Percentiles rank a stretch among this genome's conserved stretches.
These are phyloP conservation scores for Emmonsia crescens DNA, from an alignment of 2,329 filamentous ascomycete species.

Conservation along the genomic window DNA sequence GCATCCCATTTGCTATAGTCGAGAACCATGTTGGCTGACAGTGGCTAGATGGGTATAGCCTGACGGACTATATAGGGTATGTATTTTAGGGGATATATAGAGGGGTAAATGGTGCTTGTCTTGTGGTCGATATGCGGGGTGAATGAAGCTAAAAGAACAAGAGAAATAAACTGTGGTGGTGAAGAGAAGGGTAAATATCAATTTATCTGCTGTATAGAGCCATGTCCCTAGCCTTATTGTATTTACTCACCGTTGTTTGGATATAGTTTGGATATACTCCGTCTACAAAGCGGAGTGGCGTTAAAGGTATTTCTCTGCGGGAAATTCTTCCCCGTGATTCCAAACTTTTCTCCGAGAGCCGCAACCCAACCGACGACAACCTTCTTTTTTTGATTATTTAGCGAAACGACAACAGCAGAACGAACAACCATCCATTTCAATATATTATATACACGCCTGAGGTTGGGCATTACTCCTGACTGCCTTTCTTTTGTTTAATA, in stretches of 20 bases:
- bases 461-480: background rate
- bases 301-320: background rate
- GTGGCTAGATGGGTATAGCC: background rate
- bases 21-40: conserved; percentile 39
- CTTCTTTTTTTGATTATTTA: background rate
- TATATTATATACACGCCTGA: background rate
- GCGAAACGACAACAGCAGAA: background rate
- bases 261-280: no score
- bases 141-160: background rate
- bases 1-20: conserved; percentile 61
- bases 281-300: background rate
- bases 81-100: conserved; percentile 10
- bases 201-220: background rate
- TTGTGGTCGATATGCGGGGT: background rate
- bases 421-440: background rate
- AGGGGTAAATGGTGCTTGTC: conserved; percentile 1
- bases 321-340: conserved; percentile 5
- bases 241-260: no score
- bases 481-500: background rate
- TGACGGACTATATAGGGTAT: background rate
- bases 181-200: background rate
- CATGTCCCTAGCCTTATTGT: background rate
- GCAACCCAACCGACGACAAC: background rate
- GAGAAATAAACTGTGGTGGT: background rate
- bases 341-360: background rate